Conservation (phyloP, 2,329 filamentous ascomycete species). For the Epichloe sp. region DNA sequence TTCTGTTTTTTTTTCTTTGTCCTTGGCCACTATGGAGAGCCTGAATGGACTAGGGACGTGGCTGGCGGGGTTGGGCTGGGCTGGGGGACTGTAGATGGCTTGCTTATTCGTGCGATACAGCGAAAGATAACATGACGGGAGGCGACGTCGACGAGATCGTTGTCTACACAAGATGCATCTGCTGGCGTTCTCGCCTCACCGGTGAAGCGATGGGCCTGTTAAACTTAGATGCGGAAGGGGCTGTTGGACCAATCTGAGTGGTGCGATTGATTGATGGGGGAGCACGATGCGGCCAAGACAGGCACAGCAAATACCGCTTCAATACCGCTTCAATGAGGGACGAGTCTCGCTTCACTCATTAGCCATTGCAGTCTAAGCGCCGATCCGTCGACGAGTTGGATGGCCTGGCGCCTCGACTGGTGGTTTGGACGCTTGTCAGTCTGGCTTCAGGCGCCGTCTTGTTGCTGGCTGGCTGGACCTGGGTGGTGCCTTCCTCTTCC, state of each 20-base stretch:
- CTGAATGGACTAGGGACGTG: background rate
- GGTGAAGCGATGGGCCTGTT: background rate
- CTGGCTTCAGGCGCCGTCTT: no score
- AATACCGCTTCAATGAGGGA: no score
- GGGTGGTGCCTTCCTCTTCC: background rate
- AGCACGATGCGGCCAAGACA: background rate
- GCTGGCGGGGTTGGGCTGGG: background rate
- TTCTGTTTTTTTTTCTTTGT: background rate
- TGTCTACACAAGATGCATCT: background rate
- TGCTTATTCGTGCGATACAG: background rate
- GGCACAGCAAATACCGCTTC: no score
- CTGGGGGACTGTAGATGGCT: background rate
- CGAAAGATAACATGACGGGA: background rate
- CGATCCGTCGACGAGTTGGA: background rate
- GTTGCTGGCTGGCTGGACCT: no score
- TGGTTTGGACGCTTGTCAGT: background rate
- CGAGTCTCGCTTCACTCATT: no score
- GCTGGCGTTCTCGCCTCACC: background rate
- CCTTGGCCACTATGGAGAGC: background rate
- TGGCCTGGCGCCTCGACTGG: background rate
- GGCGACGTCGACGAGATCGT: background rate
- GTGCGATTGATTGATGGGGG: background rate
- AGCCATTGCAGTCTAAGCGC: background rate
- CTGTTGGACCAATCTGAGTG: background rate
- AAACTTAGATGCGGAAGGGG: background rate